Base-by-base conservation (phyloP, 2,329 filamentous ascomycete genomes). In the Epichloe hybrida region DNA sequence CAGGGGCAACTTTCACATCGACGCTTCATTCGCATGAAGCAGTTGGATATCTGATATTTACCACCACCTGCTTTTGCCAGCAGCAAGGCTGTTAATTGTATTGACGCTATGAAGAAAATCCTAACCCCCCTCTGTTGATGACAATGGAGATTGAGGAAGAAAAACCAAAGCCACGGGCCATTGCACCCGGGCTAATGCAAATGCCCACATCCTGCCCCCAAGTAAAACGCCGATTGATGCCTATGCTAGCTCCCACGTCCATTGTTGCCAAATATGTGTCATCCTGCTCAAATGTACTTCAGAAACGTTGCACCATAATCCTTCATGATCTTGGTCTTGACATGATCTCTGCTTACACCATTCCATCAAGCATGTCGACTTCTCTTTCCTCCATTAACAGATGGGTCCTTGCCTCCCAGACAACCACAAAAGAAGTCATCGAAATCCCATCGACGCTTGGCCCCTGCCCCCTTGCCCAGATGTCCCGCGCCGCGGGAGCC, bases 391-490 rank as follows among this genome's bases (percentile, higher is more conserved):
- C 66, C 65, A 34, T 67, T 68, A 13, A 72, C 71, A 55, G 76
- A 75, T 36, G 72, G 63, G 54, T 87, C 83, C 61, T 83, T 84
- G 42, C 77, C 77, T 53, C 75, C 75, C 48, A 85, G 64, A 55
- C 79, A 80, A 49, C 80, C 79, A 7, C 88, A 84, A 61, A 89
- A 89, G 50, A 88, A 81, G 60, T 90, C 86, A 23, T 80, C 79
- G 59, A 86, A 77, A 58, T 86, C 84, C 57, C 87, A 75, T 59
- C 84, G 79, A 41, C 86, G 76, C 65, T 91, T 91, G 57, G 80
- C 75, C 2, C 86, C 86, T 8, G 83, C 79, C 6, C 79, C 81
- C 52, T 76, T 75, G 4, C 81, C 80, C 8, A 86, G 67, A 46
- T 76, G 72, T 55, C 64, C 59, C 17, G 59, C 59, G 49, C 63